phyloP scores from a whole-genome alignment of 805 yeast genomes.

The Starmerella bombi region DNA sequence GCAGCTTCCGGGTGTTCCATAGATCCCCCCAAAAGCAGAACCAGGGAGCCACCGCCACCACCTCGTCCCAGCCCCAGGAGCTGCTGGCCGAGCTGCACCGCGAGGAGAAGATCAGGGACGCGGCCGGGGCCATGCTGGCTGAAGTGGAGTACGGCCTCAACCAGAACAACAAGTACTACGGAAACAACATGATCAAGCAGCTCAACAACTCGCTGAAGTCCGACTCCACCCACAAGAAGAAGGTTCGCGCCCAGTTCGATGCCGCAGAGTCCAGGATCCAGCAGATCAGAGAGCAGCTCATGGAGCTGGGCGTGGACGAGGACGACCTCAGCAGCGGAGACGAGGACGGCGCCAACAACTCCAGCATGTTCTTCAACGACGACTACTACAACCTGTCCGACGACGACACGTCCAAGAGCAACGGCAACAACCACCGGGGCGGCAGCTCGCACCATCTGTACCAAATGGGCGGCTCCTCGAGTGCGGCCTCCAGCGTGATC shows the following conservation, averaged over 20 bases:
- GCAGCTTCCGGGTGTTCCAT: too few species aligned
- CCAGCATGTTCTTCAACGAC: slow-evolving; percentile 5
- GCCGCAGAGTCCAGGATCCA: slow-evolving; percentile 17
- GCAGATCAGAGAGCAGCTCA: slow-evolving; percentile 12
- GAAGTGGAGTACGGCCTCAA: too few species aligned
- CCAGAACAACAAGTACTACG: slow-evolving; percentile 6
- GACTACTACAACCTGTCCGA: slow-evolving; percentile 3
- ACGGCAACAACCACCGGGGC: slow-evolving; percentile 32
- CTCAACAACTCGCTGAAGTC: slow-evolving; percentile 9
- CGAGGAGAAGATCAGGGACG: slow-evolving; percentile 29
- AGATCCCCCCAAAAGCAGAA: not conserved
- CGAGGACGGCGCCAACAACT: slow-evolving; percentile 8
- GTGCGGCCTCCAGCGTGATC: slow-evolving; percentile 12
- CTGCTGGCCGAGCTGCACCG: slow-evolving; percentile 27
- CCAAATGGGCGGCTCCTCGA: slow-evolving; percentile 4
- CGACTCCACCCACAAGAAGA: slow-evolving; percentile 9
- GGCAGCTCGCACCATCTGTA: slow-evolving; percentile 17
- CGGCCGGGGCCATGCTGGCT: slow-evolving; percentile 29
- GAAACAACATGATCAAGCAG: slow-evolving; percentile 2
- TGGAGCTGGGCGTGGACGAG: slow-evolving; percentile 38
- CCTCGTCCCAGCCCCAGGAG: slow-evolving; percentile 14
- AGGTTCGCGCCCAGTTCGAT: slow-evolving; percentile 17
- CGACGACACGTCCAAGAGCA: not conserved
- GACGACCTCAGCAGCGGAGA: slow-evolving; percentile 28
- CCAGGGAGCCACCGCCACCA: too few species aligned